These are phyloP conservation scores for Hymenotorrendiella dingleyae DNA, from an alignment of 2,329 filamentous ascomycete genomes.

Conservation along the genomic window DNA sequence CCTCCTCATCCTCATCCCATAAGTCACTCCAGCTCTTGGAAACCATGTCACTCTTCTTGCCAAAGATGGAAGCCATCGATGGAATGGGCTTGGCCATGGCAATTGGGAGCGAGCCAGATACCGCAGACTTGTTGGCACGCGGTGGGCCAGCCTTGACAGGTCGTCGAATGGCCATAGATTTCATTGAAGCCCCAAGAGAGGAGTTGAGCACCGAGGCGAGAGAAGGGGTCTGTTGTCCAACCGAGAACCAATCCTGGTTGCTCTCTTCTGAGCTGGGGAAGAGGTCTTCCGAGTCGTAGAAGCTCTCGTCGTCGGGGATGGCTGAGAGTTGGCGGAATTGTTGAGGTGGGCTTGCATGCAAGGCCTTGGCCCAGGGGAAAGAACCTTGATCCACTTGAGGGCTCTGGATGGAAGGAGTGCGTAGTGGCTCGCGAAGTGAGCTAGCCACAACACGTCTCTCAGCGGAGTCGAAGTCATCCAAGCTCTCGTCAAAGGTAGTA, in stretches of 20 bases:
- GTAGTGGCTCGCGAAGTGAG: slow-evolving; percentile 88
- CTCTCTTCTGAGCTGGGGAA: slow-evolving; percentile 72
- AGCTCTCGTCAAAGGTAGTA: slow-evolving; percentile 83
- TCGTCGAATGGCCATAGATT: slow-evolving; percentile 57
- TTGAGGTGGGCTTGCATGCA: slow-evolving; percentile 69
- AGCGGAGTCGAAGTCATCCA: slow-evolving; percentile 89
- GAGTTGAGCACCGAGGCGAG: slow-evolving; percentile 82
- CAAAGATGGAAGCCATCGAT: slow-evolving; percentile 67
- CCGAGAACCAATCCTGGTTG: slow-evolving; percentile 71
- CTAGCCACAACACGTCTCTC: slow-evolving; percentile 73
- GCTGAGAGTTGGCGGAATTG: slow-evolving; percentile 76
- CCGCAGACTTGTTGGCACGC: slow-evolving; percentile 49
- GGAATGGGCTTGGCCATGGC: slow-evolving; percentile 64
- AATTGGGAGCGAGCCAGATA: slow-evolving; percentile 70
- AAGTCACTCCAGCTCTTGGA: slow-evolving; percentile 99
- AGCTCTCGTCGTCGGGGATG: slow-evolving; percentile 67
- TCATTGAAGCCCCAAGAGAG: slow-evolving; percentile 73
- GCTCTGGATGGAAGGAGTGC: slow-evolving; percentile 90
- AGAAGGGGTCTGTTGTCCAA: slow-evolving; percentile 70
- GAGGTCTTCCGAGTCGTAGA: slow-evolving; percentile 70
- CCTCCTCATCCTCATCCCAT: slow-evolving; percentile 90
- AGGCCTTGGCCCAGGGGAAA: slow-evolving; percentile 91
- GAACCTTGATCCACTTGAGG: slow-evolving; percentile 74
- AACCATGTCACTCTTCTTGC: slow-evolving; percentile 67
- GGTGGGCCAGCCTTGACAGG: slow-evolving; percentile 40